Conservation (phyloP, 164 flowering plant species). For the Nymphaea colorata region DNA sequence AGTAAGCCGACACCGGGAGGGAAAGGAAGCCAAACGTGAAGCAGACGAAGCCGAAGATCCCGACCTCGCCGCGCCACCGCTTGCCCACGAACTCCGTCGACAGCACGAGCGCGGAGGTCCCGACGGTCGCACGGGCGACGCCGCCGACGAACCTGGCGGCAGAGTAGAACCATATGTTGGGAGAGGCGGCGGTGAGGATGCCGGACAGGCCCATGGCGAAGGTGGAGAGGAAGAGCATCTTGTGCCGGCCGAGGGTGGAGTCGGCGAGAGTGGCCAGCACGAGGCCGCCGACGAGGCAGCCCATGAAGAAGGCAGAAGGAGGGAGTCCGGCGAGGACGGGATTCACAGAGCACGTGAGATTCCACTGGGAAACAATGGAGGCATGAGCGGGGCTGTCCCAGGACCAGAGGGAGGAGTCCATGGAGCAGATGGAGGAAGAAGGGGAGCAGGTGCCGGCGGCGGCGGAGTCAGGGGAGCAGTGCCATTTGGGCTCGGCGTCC, state of each 20-base stretch:
- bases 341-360: slow-evolving; percentile 20
- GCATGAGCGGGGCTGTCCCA: slow-evolving; percentile 32
- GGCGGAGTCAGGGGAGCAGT: slow-evolving; percentile 15
- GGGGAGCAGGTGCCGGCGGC: slow-evolving; percentile 5
- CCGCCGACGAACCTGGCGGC: slow-evolving; percentile 39
- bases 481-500: slow-evolving; percentile 48
- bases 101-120: slow-evolving; percentile 42
- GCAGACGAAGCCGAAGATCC: slow-evolving; percentile 35
- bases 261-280: slow-evolving; percentile 52
- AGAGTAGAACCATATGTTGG: slow-evolving; percentile 59
- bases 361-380: slow-evolving; percentile 51
- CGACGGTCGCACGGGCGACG: slow-evolving; percentile 45
- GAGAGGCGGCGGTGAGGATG: slow-evolving; percentile 21
- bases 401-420: slow-evolving; percentile 33
- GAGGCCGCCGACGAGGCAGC: slow-evolving; percentile 54
- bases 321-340: slow-evolving; percentile 47
- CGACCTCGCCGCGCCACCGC: slow-evolving; percentile 46
- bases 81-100: slow-evolving; percentile 52
- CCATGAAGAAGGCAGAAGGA: slow-evolving; percentile 48
- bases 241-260: slow-evolving; percentile 55
- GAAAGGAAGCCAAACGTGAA: slow-evolving; percentile 64
- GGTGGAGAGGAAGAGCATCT: slow-evolving; percentile 39
- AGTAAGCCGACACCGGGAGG: slow-evolving; percentile 42
- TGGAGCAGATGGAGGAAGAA: slow-evolving; percentile 16
- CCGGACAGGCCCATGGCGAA: slow-evolving; percentile 33